Evolutionary conservation across 2,329 filamentous ascomycete species (phyloP).

Genomic region (Decorospora gaudefroyi): DNA sequence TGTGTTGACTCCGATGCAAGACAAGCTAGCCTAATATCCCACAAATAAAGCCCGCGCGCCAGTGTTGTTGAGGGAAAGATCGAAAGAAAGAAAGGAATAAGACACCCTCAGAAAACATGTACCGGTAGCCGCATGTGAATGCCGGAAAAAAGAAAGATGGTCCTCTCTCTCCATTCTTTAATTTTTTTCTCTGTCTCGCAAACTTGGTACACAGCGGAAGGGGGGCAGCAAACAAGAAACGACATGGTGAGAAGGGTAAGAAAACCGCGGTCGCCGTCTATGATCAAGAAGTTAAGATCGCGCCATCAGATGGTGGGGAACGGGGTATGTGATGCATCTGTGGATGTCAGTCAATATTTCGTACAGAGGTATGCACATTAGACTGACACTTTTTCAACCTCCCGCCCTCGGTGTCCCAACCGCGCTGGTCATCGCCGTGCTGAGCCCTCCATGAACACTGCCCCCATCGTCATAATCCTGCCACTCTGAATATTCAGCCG

Average conservation of each 20-base stretch:
- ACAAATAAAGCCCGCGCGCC: constrained; percentile 3
- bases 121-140: no score
- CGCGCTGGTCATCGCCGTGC: constrained; percentile 39
- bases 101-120: no score
- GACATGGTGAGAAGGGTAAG: constrained; percentile 29
- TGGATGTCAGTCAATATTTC: constrained; percentile 1
- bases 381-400: constrained; percentile 20
- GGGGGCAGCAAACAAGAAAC: constrained; percentile 8
- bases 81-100: constrained; percentile 1
- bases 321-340: constrained; percentile 1
- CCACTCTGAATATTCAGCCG: constrained; percentile 60
- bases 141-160: neutral
- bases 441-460: constrained; percentile 55
- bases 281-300: no score
- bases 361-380: no score
- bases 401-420: constrained; percentile 40
- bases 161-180: constrained; percentile 13
- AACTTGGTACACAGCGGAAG: constrained; percentile 25
- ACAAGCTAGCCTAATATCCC: constrained; percentile 14
- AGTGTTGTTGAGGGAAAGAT: neutral
- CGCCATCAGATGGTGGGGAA: no score
- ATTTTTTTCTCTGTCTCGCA: constrained; percentile 5
- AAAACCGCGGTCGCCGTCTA: no score
- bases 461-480: constrained; percentile 60
- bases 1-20: no score